phyloP scores from a whole-genome alignment of 2,329 filamentous ascomycete genomes.

The Talaromyces rugulosus region DNA sequence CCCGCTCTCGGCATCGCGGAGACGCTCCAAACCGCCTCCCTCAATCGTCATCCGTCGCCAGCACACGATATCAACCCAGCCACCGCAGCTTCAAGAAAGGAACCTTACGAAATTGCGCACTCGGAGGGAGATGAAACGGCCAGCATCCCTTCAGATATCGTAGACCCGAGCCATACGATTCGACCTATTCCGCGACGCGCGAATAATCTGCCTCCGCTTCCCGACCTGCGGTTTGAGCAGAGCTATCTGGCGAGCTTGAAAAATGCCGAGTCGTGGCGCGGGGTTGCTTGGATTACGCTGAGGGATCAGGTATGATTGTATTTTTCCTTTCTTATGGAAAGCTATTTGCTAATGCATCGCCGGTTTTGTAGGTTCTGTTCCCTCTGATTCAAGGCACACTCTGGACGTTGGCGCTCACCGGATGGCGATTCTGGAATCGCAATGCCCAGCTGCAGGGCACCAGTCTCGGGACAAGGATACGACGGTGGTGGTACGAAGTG shows the following conservation, averaged over 20 bases:
- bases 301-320: constrained; percentile 64
- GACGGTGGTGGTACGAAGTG: constrained; percentile 92
- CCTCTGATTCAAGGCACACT: constrained; percentile 81
- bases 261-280: constrained; percentile 72
- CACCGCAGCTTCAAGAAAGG: constrained; percentile 65
- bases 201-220: constrained; percentile 64
- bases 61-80: constrained; percentile 75
- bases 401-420: constrained; percentile 80
- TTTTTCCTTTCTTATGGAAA: neutral
- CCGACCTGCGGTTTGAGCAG: constrained; percentile 93
- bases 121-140: constrained; percentile 36
- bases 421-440: constrained; percentile 88
- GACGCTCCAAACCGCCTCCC: constrained; percentile 74
- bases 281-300: constrained; percentile 76
- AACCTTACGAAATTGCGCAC: constrained; percentile 50
- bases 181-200: constrained; percentile 33
- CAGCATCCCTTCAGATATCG: constrained; percentile 47
- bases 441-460: constrained; percentile 72
- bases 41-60: constrained; percentile 68
- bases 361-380: constrained; percentile 63
- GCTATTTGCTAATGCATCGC: neutral
- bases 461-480: constrained; percentile 68
- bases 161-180: constrained; percentile 33
- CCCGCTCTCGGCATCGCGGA: constrained; percentile 67
- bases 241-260: constrained; percentile 91